phyloP scores from a whole-genome alignment of 306 rosid genomes.

The Erythrophleum fordii region DNA sequence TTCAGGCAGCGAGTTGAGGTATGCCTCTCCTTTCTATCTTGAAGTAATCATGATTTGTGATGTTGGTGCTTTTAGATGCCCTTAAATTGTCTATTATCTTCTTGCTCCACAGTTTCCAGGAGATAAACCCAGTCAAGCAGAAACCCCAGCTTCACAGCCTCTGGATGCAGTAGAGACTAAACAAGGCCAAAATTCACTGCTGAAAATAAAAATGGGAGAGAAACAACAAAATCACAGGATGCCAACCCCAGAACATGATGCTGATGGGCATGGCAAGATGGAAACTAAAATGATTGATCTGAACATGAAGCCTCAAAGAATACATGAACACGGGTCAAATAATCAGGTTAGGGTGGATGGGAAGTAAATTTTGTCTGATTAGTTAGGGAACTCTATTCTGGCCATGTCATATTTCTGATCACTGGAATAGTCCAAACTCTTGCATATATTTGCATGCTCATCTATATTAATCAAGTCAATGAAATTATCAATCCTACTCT shows the following conservation, averaged over 20 bases:
- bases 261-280: constrained; percentile 67
- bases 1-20: constrained; percentile 98
- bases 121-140: constrained; percentile 65
- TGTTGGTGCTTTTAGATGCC: constrained; percentile 3
- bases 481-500: background rate
- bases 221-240: constrained; percentile 68
- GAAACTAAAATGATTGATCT: constrained; percentile 88
- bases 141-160: constrained; percentile 51
- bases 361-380: constrained; percentile 11
- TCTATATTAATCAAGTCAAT: background rate
- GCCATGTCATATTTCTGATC: constrained; percentile 8
- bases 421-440: background rate
- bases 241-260: constrained; percentile 54
- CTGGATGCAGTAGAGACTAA: constrained; percentile 56
- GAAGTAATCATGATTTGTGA: constrained; percentile 24
- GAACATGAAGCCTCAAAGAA: constrained; percentile 87
- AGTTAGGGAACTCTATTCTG: constrained; percentile 7
- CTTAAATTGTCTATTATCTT: constrained; percentile 33
- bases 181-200: constrained; percentile 59
- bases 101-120: constrained; percentile 81
- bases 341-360: constrained; percentile 66
- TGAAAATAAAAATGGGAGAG: constrained; percentile 61
- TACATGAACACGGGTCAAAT: constrained; percentile 84
- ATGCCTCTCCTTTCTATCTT: constrained; percentile 38
- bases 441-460: constrained; percentile 1